Percentiles rank a stretch among this genome's conserved stretches.
These are phyloP conservation scores for Monosporascus ibericus DNA, from an alignment of 2,329 filamentous ascomycete species.

Conservation along the genomic window DNA sequence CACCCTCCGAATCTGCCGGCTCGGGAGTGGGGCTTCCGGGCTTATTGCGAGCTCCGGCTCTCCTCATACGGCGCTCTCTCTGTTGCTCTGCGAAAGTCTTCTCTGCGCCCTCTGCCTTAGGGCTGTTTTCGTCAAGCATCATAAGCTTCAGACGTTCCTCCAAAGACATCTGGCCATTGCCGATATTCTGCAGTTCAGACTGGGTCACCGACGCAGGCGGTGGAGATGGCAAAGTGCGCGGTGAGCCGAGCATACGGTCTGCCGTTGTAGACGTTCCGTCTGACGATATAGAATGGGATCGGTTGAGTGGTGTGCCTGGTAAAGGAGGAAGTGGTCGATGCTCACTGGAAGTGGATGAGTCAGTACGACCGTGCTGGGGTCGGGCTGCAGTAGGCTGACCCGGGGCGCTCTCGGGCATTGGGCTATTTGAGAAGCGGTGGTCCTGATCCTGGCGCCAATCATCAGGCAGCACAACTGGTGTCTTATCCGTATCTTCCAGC, in stretches of 20 bases:
- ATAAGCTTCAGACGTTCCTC: constrained; percentile 83
- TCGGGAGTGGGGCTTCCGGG: constrained; percentile 38
- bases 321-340: constrained; percentile 82
- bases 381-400: constrained; percentile 40
- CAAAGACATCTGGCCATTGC: constrained; percentile 70
- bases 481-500: constrained; percentile 93
- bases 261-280: constrained; percentile 62
- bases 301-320: constrained; percentile 51
- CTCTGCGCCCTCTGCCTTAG: constrained; percentile 19
- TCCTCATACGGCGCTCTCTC: constrained; percentile 62
- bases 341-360: constrained; percentile 74
- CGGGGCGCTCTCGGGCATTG: constrained; percentile 51
- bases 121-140: constrained; percentile 62
- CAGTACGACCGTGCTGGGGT: constrained; percentile 56
- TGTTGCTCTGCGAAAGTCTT: constrained; percentile 60
- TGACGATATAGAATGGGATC: constrained; percentile 49
- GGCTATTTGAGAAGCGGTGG: constrained; percentile 66
- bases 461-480: constrained; percentile 93
- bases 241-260: constrained; percentile 62
- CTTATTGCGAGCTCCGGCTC: constrained; percentile 48
- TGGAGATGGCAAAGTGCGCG: constrained; percentile 66
- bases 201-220: constrained; percentile 67
- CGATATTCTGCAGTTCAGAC: constrained; percentile 71
- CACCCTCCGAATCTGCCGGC: constrained; percentile 26
- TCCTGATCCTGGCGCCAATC: constrained; percentile 82